A percentile compares a stretch with the other conserved stretches of the same genome.
phyloP scores from a whole-genome alignment of 495 filamentous ascomycete genomes.

The Aspergillus mulundensis region DNA sequence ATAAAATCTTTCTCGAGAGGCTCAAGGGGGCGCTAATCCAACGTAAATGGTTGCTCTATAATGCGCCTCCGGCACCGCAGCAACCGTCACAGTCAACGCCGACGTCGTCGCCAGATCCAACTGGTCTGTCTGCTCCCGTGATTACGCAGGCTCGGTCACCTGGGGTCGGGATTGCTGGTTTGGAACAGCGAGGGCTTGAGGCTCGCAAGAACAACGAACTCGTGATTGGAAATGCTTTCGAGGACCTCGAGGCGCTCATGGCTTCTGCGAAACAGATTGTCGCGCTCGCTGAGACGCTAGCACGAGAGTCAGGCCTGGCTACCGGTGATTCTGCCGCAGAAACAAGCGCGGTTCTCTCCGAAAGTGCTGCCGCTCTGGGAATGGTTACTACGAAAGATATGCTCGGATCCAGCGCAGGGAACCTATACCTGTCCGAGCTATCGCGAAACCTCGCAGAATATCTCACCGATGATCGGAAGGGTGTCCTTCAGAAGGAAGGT shows the following conservation, averaged over 20 bases:
- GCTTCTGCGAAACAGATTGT: conserved; percentile 94
- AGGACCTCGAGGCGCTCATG: conserved; percentile 96
- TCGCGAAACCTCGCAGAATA: conserved; percentile 90
- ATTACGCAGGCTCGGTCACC: conserved; percentile 45
- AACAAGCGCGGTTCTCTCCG: conserved; percentile 68
- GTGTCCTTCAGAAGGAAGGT: conserved; percentile 76
- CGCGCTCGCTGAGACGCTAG: conserved; percentile 84
- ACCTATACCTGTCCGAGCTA: conserved; percentile 68
- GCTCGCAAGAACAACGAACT: conserved; percentile 85
- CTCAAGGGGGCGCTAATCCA: conserved; percentile 84
- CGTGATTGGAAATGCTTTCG: conserved; percentile 91
- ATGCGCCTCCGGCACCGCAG: conserved; percentile 83
- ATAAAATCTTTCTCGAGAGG: conserved; percentile 84
- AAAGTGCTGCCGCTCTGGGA: conserved; percentile 80
- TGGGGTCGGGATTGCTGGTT: conserved; percentile 83
- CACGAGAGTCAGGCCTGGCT: conserved; percentile 59
- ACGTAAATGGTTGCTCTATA: conserved; percentile 91
- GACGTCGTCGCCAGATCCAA: conserved; percentile 19
- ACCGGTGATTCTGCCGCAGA: conserved; percentile 55
- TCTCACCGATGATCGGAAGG: conserved; percentile 81
- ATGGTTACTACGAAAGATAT: conserved; percentile 95
- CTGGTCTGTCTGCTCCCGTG: conserved; percentile 18
- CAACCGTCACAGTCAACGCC: conserved; percentile 45
- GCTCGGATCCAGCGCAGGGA: conserved; percentile 56
- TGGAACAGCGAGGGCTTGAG: conserved; percentile 79